phyloP scores from a whole-genome alignment of 1,284 basidiomycete species.

The Phylloporus sp. region DNA sequence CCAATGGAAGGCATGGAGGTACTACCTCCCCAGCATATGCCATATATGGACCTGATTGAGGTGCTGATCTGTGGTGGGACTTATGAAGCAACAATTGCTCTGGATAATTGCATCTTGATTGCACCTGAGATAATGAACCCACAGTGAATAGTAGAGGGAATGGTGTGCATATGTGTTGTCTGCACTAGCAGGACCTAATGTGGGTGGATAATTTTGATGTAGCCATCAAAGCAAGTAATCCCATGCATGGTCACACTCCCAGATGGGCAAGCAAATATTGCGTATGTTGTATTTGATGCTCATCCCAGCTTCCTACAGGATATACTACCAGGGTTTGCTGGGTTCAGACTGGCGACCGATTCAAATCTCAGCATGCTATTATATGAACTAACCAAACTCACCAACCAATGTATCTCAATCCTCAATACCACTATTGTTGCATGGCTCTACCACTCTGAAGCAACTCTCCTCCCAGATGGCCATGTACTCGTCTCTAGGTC shows the following conservation, averaged over 20 bases:
- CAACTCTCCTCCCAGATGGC: conserved; percentile 68
- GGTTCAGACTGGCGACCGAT: conserved; percentile 68
- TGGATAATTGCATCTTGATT: conserved; percentile 75
- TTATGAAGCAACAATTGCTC: conserved; percentile 51
- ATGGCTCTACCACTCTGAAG: conserved; percentile 83
- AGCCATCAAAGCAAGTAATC: conserved; percentile 80
- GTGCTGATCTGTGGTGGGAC: conserved; percentile 80
- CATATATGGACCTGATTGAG: conserved; percentile 71
- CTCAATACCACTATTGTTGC: conserved; percentile 74
- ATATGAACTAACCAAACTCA: conserved; percentile 66
- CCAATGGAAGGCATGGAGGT: conserved; percentile 75
- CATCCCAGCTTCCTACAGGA: conserved; percentile 50
- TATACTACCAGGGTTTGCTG: conserved; percentile 68
- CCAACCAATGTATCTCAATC: conserved; percentile 68
- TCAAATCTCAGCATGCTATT: conserved; percentile 69
- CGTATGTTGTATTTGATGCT: not conserved
- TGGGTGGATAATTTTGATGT: not conserved
- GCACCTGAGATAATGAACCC: conserved; percentile 61
- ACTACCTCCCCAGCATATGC: conserved; percentile 68
- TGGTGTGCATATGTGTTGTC: conserved; percentile 49
- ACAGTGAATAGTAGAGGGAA: conserved; percentile 71
- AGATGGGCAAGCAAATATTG: conserved; percentile 36
- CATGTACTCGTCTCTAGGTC: conserved; percentile 75
- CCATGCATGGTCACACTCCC: conserved; percentile 73
- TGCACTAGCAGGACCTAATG: not conserved